A percentile compares a stretch with the other conserved stretches of the same genome.
Evolutionary conservation across 768 basidiomycete genomes (phyloP).

Genomic region (Serendipita vermifera): DNA sequence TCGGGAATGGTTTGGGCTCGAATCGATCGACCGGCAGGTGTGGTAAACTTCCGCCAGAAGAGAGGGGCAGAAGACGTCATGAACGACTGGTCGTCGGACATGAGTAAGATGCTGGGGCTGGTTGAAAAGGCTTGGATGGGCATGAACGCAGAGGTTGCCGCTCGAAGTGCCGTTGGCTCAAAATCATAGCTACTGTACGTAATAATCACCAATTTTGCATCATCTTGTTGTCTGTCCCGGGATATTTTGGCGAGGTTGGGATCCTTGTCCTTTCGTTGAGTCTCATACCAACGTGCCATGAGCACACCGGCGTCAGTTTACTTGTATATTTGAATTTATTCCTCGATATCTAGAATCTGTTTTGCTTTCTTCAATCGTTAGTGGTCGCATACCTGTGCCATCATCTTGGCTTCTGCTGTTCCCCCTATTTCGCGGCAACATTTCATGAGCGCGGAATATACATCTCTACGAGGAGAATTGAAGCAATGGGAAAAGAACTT

Average conservation of each 20-base stretch:
- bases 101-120: constrained; percentile 78
- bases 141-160: constrained; percentile 80
- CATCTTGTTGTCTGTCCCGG: too few species aligned
- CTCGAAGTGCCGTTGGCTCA: constrained; percentile 21
- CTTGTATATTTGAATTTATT: too few species aligned
- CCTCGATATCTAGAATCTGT: too few species aligned
- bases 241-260: too few species aligned
- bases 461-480: constrained; percentile 49
- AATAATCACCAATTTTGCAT: too few species aligned
- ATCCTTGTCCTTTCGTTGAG: too few species aligned
- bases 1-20: constrained; percentile 88
- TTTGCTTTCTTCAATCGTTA: too few species aligned
- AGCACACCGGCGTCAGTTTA: too few species aligned
- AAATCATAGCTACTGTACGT: constrained; percentile 1
- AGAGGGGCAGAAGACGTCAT: constrained; percentile 81
- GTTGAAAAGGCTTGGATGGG: constrained; percentile 99
- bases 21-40: constrained; percentile 80
- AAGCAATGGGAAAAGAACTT: constrained; percentile 70
- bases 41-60: constrained; percentile 76
- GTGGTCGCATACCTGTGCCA: too few species aligned
- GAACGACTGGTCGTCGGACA: constrained; percentile 97
- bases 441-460: constrained; percentile 11
- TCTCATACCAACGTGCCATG: too few species aligned
- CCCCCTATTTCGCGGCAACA: too few species aligned
- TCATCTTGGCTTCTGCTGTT: too few species aligned